Percentiles rank a stretch among this genome's conserved stretches.
These are phyloP conservation scores for Microthyrium microscopicum DNA, from an alignment of 2,329 filamentous ascomycete species.

Conservation along the genomic window DNA sequence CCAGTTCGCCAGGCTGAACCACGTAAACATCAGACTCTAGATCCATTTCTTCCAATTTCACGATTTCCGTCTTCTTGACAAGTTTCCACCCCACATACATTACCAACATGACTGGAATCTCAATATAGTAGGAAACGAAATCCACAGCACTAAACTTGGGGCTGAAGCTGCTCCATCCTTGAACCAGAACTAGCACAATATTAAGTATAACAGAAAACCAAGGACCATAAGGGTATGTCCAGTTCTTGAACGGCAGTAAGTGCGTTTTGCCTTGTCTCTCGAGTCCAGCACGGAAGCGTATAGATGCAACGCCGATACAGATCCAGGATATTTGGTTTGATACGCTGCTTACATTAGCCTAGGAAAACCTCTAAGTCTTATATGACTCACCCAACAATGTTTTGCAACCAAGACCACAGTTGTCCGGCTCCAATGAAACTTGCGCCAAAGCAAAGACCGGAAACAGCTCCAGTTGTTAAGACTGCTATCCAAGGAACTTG, in stretches of 20 bases:
- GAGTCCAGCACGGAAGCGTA: constrained; percentile 47
- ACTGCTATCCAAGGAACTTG: constrained; percentile 38
- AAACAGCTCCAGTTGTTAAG: constrained; percentile 35
- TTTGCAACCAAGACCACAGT: constrained; percentile 50
- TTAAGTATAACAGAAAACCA: constrained; percentile 41
- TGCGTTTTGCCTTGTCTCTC: constrained; percentile 42
- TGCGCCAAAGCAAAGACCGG: constrained; percentile 45
- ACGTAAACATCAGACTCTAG: constrained; percentile 16
- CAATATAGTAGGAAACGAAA: constrained; percentile 45
- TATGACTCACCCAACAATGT: constrained; percentile 35
- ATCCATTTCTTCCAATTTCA: constrained; percentile 22
- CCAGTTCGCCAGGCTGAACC: not conserved
- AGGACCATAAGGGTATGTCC: constrained; percentile 48
- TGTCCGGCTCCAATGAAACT: constrained; percentile 49
- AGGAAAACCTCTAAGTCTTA: not conserved
- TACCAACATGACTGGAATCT: constrained; percentile 41
- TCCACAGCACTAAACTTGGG: constrained; percentile 39
- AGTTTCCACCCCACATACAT: constrained; percentile 36
- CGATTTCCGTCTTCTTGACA: constrained; percentile 21
- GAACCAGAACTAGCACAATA: constrained; percentile 42
- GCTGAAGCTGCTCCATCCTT: constrained; percentile 48
- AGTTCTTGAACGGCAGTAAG: constrained; percentile 47
- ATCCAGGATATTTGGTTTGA: constrained; percentile 53
- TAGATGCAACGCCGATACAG: constrained; percentile 44
- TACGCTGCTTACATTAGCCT: constrained; percentile 19